Evolutionary conservation across 331 rosid species (phyloP), one percentile per base, ranked within the genome.

Genomic region (Stylosanthes scabra): DNA sequence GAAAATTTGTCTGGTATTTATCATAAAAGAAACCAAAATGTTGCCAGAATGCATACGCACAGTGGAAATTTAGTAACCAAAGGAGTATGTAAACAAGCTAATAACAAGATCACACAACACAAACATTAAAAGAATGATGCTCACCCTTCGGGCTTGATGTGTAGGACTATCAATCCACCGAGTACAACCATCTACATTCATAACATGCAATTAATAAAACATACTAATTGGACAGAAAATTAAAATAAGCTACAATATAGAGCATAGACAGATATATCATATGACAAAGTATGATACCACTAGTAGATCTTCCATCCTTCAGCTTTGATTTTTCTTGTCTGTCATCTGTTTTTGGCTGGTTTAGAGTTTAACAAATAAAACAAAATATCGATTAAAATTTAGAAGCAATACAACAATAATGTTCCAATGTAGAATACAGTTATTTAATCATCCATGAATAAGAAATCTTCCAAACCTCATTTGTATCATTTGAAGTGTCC

Each of bases 91-190:
- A 25, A 34, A 70, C 63, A 61, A 68, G 75, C 25, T 31, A 56
- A 47, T 29, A n/a, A 34, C 2, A 20, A 74, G 72, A 27, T 54
- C 57, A 34, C 54, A 69, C 61, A 73, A 60, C 58, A 72, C 56
- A 71, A 74, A 16, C 29, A 74, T 62, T 62, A 41, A 31, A 31
- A 62, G 75, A 54, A 59, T 60, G 63, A 57, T 61, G 68, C 81
- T 86, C 84, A 92, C 97, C 96, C 93, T 86, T 68, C 96, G 86
- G 62, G 82, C 81, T 59, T 68, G 80, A 28, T 59, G 82, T 27
- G 78, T 79, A 49, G 86, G 80, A 77, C 76, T 81, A 66, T 77
- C 92, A 47, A 75, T 47, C 78, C 71, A 70, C 31, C 42, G 74
- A 76, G 74, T 79, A 4, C 4, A 76, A 74, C 80, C 70, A 72